Evolutionary conservation across 192 early-diverging fungal species (phyloP).

Genomic region (Rhizophlyctis rosea): DNA sequence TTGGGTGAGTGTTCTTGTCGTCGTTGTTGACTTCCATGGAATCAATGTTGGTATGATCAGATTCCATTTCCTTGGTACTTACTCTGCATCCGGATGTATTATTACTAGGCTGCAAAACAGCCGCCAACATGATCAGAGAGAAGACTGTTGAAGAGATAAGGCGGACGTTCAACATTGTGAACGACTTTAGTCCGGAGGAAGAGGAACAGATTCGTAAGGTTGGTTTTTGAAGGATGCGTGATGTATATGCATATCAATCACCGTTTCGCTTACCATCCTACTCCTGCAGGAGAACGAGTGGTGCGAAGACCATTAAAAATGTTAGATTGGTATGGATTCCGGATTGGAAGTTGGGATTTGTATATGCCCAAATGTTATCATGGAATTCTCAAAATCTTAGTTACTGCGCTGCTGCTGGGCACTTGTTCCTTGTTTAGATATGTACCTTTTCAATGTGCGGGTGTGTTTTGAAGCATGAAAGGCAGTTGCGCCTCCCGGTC

Average conservation of each 20-base stretch:
- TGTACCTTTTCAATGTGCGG: too few species aligned
- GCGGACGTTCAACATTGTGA: slow-evolving; percentile 78
- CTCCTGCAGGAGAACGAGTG: slow-evolving; percentile 19
- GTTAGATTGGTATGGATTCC: not conserved
- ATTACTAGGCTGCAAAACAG: not conserved
- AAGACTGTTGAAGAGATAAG: not conserved
- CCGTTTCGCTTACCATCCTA: not conserved
- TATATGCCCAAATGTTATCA: too few species aligned
- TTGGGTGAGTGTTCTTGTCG: not conserved
- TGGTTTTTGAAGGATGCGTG: not conserved
- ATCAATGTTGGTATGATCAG: too few species aligned
- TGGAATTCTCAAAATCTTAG: too few species aligned
- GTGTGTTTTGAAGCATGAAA: too few species aligned
- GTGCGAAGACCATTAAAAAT: slow-evolving; percentile 14
- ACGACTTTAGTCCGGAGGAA: slow-evolving; percentile 91
- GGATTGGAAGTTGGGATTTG: too few species aligned
- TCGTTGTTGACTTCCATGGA: too few species aligned
- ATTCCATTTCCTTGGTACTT: too few species aligned
- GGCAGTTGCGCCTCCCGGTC: too few species aligned
- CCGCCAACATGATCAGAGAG: not conserved
- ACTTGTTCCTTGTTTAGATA: too few species aligned
- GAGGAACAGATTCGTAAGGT: slow-evolving; percentile 60
- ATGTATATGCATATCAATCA: not conserved
- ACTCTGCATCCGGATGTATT: too few species aligned
- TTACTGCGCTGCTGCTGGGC: too few species aligned